These are phyloP conservation scores for Calocera cornea DNA, from an alignment of 768 basidiomycete species.

Conservation along the genomic window DNA sequence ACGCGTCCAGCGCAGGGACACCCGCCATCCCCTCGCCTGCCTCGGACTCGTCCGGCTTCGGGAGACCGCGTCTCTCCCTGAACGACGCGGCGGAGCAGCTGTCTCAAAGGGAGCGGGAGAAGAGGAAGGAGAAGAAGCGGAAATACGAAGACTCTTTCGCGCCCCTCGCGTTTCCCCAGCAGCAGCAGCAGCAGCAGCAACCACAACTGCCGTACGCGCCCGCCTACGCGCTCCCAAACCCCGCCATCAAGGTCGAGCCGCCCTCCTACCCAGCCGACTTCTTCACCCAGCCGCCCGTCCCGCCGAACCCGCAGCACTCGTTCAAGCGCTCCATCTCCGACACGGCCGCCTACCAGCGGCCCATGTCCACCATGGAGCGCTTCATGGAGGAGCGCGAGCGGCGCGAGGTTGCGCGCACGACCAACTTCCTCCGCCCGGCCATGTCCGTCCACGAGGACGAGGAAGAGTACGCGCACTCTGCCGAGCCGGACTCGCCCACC, in stretches of 20 bases:
- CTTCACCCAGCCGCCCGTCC: background rate
- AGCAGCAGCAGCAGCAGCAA: background rate
- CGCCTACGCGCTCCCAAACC: background rate
- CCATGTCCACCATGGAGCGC: background rate
- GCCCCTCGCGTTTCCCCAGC: background rate
- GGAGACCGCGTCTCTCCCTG: background rate
- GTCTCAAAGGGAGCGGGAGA: background rate
- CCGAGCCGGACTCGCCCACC: background rate
- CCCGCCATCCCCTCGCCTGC: background rate
- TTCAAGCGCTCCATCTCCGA: constrained; percentile 1
- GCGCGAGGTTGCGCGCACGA: background rate
- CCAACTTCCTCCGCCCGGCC: background rate
- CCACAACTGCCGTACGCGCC: background rate
- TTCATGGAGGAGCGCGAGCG: background rate
- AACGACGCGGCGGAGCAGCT: background rate
- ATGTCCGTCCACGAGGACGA: background rate
- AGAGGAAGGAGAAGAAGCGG: background rate
- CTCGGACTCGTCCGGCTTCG: background rate
- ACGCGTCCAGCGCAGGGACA: background rate
- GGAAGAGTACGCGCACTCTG: background rate
- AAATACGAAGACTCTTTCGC: background rate
- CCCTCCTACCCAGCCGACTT: background rate
- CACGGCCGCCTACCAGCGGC: background rate
- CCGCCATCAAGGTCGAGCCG: background rate
- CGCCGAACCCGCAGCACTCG: background rate